Percentiles rank a stretch among this genome's conserved stretches.
Evolutionary conservation across 164 flowering plant species (phyloP).

Genomic region (Echeveria elegans): DNA sequence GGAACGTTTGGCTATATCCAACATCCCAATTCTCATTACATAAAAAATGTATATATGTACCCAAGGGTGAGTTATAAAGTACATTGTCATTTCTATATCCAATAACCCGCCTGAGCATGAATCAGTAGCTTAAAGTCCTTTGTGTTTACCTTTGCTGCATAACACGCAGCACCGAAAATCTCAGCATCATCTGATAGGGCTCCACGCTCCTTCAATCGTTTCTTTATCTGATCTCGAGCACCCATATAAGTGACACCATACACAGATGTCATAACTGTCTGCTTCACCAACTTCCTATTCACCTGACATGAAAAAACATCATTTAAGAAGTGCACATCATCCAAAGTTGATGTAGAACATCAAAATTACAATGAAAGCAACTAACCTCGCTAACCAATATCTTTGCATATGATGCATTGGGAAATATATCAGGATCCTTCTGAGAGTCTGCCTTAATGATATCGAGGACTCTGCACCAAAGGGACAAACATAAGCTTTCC

Average conservation of each 20-base stretch:
- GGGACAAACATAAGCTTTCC: background rate
- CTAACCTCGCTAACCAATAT: slow-evolving; percentile 65
- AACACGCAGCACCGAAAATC: slow-evolving; percentile 71
- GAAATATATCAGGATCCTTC: slow-evolving; percentile 54
- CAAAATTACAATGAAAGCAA: background rate
- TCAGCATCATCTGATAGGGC: slow-evolving; percentile 44
- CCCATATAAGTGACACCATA: slow-evolving; percentile 97
- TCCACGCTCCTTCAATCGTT: slow-evolving; percentile 75
- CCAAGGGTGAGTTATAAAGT: too few species aligned
- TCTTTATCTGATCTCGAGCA: slow-evolving; percentile 90
- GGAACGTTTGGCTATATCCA: too few species aligned
- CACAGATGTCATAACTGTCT: slow-evolving; percentile 98
- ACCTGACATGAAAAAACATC: slow-evolving; percentile 28
- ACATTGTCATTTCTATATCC: background rate
- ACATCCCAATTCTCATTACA: too few species aligned
- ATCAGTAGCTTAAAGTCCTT: slow-evolving; percentile 10
- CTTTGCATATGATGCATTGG: slow-evolving; percentile 50
- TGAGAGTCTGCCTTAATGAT: slow-evolving; percentile 75
- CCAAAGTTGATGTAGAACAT: background rate
- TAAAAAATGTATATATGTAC: too few species aligned
- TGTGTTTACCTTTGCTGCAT: slow-evolving; percentile 75
- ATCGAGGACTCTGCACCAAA: slow-evolving; percentile 72
- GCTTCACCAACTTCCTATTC: slow-evolving; percentile 93
- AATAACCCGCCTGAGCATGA: background rate
- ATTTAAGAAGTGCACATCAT: background rate